phyloP scores from a whole-genome alignment of 1,284 basidiomycete species.

The Trichosporon sp. region DNA sequence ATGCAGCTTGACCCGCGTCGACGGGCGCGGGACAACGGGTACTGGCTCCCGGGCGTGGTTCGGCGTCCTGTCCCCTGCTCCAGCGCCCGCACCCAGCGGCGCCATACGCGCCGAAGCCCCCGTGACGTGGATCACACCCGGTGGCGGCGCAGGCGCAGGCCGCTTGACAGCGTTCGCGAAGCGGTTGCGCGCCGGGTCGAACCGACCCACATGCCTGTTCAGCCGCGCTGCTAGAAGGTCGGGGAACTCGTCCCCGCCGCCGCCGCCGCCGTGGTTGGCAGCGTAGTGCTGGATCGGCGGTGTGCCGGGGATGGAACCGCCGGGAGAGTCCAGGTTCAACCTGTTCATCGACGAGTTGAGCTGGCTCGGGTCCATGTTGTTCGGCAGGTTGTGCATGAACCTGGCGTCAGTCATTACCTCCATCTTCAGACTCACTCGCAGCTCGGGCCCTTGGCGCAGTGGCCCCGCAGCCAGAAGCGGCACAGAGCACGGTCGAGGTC shows the following conservation, averaged over 20 bases:
- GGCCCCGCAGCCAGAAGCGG: conserved; percentile 95
- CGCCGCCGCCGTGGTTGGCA: conserved; percentile 13
- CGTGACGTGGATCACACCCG: conserved; percentile 18
- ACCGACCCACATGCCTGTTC: conserved; percentile 46
- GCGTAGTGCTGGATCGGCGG: conserved; percentile 29
- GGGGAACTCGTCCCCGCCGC: conserved; percentile 75
- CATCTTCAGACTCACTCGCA: conserved; percentile 40
- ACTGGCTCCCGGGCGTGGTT: conserved; percentile 41
- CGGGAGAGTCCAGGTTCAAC: conserved; percentile 55
- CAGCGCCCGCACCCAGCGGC: conserved; percentile 5
- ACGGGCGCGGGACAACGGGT: conserved; percentile 62
- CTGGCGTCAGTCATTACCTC: conserved; percentile 24
- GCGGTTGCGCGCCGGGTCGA: conserved; percentile 72
- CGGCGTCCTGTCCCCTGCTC: conserved; percentile 47
- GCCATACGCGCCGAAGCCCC: background rate
- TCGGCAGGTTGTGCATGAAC: conserved; percentile 82
- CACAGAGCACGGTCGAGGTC: conserved; percentile 88
- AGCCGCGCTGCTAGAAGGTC: conserved; percentile 50
- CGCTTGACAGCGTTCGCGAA: conserved; percentile 58
- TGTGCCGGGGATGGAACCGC: conserved; percentile 37
- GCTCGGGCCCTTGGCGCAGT: conserved; percentile 86
- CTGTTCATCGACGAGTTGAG: conserved; percentile 63
- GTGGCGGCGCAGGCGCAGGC: conserved; percentile 29
- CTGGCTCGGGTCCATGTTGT: conserved; percentile 47
- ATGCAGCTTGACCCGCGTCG: conserved; percentile 73